Evolutionary conservation across 2,329 filamentous ascomycete genomes (phyloP).

Genomic region (Ophiognomonia clavigignenti-juglandacearum): DNA sequence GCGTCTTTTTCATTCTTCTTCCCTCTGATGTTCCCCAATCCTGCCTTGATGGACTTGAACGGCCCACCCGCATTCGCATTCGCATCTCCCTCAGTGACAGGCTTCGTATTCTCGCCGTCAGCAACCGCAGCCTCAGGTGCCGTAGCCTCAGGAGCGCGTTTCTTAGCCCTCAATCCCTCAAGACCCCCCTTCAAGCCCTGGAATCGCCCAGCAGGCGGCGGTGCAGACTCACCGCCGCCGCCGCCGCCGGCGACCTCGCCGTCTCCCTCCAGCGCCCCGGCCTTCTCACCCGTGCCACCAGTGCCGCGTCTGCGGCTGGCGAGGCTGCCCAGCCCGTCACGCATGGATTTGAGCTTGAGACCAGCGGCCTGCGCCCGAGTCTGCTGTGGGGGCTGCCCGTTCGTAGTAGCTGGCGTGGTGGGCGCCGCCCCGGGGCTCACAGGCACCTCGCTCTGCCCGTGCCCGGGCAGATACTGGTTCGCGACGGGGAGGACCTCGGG

Average conservation of each 20-base stretch:
- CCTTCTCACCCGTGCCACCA: not conserved
- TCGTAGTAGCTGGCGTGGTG: not conserved
- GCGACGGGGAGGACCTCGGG: not conserved
- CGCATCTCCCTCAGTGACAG: not conserved
- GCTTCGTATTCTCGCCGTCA: not conserved
- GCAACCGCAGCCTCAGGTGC: not conserved
- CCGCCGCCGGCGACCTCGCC: conserved; percentile 1
- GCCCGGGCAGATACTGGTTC: not conserved
- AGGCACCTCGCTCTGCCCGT: conserved; percentile 7
- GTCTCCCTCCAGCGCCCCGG: not conserved
- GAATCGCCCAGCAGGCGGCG: not conserved
- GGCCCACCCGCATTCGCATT: not conserved
- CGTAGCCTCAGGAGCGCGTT: not conserved
- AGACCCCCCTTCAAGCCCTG: conserved; percentile 4
- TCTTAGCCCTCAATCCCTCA: conserved; percentile 3
- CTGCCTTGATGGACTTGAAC: not conserved
- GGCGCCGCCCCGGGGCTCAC: not conserved
- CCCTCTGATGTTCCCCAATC: not conserved
- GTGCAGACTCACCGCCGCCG: not conserved
- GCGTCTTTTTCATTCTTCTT: not conserved
- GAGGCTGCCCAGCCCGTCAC: not conserved
- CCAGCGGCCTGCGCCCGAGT: not conserved
- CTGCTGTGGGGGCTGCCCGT: not conserved
- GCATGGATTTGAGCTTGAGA: conserved; percentile 1
- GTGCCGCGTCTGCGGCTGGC: not conserved